Evolutionary conservation across 371 early-diverging fungal species (phyloP), one percentile per base, ranked within the genome.

Genomic region (Rhizopus sp.): DNA sequence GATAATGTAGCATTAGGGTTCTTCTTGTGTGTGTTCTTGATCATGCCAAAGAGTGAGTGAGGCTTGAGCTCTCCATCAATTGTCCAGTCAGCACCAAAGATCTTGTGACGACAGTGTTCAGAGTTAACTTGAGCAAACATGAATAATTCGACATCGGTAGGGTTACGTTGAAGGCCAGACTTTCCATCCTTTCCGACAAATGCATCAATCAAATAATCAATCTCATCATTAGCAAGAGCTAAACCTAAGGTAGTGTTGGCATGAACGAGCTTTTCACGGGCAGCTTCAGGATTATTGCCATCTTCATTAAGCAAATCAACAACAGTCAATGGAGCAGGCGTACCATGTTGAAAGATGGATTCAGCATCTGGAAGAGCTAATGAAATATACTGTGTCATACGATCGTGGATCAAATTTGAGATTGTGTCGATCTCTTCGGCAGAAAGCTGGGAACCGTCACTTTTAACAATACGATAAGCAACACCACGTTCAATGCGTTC

Each of bases 71-170:
- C 75, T 30, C 92, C 92, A 66, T 96, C 95, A 52, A 98, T 92
- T 7, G 91, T 93, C 98, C 98, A 98, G 51, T 91, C 81, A 15
- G 96, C 97, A 52, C 91, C 82, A 81, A 98, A 98, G 59, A 98
- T 95, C 86, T 98, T 97, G 87, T 98, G 98, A 13, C 98, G 87
- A 77, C 98, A 98, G 76, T 98, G 98, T 80, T 98, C 98, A 35
- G 96, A 95, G 75, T 98, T 97, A 69, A 98, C 97, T 71, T 97
- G 98, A 42, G 97, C 97, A 89, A 98, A 98, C 98, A 98, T 98
- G 84, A 98, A 93, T 45, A 98, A 82, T 78, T 97, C 97, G 3
- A 93, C 95, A 68, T 98, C 97, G n/a, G 98, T 96, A 7, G 97
- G 97, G 61, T 94, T 90, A 51, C 96, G 87, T 9, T 69, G 73